Evolutionary conservation across 139 green algal species (phyloP).

Genomic region (Auxenochlorella protothecoides): DNA sequence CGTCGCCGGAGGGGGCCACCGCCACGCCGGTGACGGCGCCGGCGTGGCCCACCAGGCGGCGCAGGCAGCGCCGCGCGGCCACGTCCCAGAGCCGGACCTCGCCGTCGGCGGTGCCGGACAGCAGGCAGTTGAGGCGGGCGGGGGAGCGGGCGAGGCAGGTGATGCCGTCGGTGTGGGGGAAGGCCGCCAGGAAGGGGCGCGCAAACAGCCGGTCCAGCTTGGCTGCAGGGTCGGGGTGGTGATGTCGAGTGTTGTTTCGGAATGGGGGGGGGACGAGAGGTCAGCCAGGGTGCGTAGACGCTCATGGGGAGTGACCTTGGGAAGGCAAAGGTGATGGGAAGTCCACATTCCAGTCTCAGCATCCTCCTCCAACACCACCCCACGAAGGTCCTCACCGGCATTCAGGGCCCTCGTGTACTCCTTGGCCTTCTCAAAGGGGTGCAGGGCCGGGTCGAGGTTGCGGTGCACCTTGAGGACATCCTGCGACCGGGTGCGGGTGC

Average conservation of each 20-base stretch:
- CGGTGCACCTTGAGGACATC: conserved; percentile 80
- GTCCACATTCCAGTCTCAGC: too few relatives aligned
- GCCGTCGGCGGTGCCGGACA: conserved; percentile 50
- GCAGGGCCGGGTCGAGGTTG: conserved; percentile 85
- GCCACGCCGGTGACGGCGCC: conserved; percentile 65
- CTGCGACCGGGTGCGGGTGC: conserved; percentile 59
- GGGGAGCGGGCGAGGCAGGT: conserved; percentile 74
- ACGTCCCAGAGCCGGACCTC: conserved; percentile 85
- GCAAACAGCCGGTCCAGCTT: conserved; percentile 95
- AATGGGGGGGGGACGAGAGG: too few relatives aligned
- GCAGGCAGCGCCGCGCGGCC: conserved; percentile 47
- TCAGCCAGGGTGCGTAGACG: too few relatives aligned
- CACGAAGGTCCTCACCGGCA: conserved; percentile 35
- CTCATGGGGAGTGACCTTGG: too few relatives aligned
- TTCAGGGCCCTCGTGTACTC: conserved; percentile 90
- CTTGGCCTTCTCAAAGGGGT: conserved; percentile 82
- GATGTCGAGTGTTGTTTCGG: too few relatives aligned
- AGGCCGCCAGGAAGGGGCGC: conserved; percentile 85
- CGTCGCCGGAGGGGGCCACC: conserved; percentile 65
- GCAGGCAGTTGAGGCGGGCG: conserved; percentile 62
- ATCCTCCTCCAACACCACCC: too few relatives aligned
- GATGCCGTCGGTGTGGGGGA: conserved; percentile 84
- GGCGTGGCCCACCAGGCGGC: conserved; percentile 63
- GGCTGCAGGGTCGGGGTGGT: conserved; percentile 28
- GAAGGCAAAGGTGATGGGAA: too few relatives aligned